Percentiles rank a stretch among this genome's conserved stretches.
Conservation (phyloP, 2,329 filamentous ascomycete species). For the Tolypocladium tropicale region DNA sequence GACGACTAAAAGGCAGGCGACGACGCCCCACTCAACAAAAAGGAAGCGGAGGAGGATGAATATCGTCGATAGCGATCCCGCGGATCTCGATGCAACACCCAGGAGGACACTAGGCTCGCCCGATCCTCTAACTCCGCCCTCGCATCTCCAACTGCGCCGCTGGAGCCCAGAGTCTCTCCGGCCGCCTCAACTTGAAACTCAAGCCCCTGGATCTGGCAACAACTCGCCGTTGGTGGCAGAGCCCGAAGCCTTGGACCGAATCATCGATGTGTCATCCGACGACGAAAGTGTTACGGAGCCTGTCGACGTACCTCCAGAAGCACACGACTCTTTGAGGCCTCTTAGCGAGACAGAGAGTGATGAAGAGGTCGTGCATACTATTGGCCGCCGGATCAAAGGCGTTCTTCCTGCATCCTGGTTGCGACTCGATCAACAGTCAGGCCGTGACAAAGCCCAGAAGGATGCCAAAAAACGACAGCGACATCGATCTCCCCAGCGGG, state of each 20-base stretch:
- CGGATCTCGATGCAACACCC: constrained; percentile 8
- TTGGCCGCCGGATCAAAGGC: constrained; percentile 41
- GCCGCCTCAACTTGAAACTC: not conserved
- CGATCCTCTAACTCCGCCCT: not conserved
- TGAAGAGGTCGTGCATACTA: constrained; percentile 27
- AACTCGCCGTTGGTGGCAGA: not conserved
- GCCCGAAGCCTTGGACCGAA: not conserved
- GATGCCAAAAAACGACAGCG: constrained; percentile 15
- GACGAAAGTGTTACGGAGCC: constrained; percentile 8
- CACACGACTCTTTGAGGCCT: constrained; percentile 7
- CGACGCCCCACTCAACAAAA: constrained; percentile 13
- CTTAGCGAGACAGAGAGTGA: constrained; percentile 28
- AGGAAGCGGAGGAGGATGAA: constrained; percentile 20
- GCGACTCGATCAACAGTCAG: constrained; percentile 42
- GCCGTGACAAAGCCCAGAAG: constrained; percentile 19
- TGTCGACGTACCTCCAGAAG: not conserved
- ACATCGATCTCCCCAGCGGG: constrained; percentile 25
- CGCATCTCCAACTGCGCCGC: not conserved
- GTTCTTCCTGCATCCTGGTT: constrained; percentile 60
- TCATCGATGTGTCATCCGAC: constrained; percentile 13
- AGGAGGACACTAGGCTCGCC: not conserved
- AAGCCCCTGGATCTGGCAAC: not conserved
- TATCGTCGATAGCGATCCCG: constrained; percentile 20
- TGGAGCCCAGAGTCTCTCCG: not conserved
- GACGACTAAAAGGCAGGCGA: constrained; percentile 12